Percentiles rank a stretch among this genome's conserved stretches.
phyloP scores from a whole-genome alignment of 2,329 filamentous ascomycete species.

The Sphaerulina vaccinii region DNA sequence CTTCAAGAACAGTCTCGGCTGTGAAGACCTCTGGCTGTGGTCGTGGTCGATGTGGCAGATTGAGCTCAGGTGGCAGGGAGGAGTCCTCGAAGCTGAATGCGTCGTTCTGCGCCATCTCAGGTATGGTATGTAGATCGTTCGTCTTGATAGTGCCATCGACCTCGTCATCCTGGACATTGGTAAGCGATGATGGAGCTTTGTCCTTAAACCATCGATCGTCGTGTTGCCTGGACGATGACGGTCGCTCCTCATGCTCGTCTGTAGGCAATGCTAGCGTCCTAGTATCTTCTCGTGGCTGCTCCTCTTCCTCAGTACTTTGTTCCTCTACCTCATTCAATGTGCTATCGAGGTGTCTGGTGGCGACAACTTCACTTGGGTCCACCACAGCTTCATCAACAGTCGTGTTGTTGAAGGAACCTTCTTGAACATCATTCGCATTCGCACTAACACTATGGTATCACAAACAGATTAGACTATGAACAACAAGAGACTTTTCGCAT shows the following conservation, averaged over 20 bases:
- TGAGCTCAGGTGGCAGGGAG: not conserved
- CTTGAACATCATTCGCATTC: not conserved
- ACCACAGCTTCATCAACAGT: not conserved
- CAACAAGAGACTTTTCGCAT: conserved; percentile 1
- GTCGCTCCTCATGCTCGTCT: no score
- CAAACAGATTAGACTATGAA: conserved; percentile 15
- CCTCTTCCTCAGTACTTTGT: no score
- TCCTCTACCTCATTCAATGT: no score
- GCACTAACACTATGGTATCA: conserved; percentile 12
- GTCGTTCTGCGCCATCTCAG: not conserved
- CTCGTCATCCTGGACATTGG: not conserved
- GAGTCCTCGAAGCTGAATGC: not conserved
- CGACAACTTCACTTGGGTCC: not conserved
- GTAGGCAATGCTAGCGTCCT: not conserved
- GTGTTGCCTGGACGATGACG: not conserved
- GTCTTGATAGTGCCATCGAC: not conserved
- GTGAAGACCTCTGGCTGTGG: conserved; percentile 4
- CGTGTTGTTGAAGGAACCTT: not conserved
- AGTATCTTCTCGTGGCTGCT: not conserved
- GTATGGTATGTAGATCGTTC: not conserved
- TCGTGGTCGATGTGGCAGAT: not conserved
- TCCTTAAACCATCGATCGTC: not conserved
- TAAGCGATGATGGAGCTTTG: not conserved
- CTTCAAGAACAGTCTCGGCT: conserved; percentile 1
- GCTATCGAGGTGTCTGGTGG: no score